These are phyloP conservation scores for Przewalskia tangutica DNA, from an alignment of 257 asterid genomes.

Conservation along the genomic window DNA sequence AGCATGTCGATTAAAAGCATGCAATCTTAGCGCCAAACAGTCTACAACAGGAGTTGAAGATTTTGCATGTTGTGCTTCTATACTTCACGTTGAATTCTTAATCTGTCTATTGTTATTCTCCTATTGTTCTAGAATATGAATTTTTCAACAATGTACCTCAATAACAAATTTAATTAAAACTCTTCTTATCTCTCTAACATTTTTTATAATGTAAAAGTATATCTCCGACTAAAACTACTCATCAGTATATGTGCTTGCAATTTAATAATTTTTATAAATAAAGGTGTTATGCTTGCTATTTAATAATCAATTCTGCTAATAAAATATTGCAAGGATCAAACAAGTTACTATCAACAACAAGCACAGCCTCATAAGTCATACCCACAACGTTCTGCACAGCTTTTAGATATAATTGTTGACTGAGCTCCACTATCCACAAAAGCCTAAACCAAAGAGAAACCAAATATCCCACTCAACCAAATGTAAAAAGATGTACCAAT, in stretches of 20 bases:
- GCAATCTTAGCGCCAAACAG: not conserved
- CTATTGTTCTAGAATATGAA: not conserved
- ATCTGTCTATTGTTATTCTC: not conserved
- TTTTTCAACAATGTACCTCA: not conserved
- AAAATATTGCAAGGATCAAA: not conserved
- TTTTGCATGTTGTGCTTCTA: not conserved
- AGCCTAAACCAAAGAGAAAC: conserved; percentile 49
- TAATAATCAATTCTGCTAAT: not conserved
- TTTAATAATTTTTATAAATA: not conserved
- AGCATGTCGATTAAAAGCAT: not conserved
- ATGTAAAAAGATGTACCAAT: not conserved
- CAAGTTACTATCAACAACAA: not conserved
- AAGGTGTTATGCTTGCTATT: not conserved
- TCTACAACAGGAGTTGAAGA: not conserved
- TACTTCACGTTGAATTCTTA: not conserved
- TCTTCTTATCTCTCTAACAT: not conserved
- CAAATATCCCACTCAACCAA: not conserved
- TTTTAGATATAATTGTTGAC: conserved; percentile 94
- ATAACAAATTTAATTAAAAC: not conserved
- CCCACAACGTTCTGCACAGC: conserved; percentile 98
- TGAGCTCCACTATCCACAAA: conserved; percentile 99
- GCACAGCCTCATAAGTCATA: conserved; percentile 17
- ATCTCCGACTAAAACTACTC: not conserved
- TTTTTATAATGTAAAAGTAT: not conserved
- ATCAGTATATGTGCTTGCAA: not conserved